Evolutionary conservation across 2,329 filamentous ascomycete species (phyloP).

Genomic region (Trichoderma brevicompactum): DNA sequence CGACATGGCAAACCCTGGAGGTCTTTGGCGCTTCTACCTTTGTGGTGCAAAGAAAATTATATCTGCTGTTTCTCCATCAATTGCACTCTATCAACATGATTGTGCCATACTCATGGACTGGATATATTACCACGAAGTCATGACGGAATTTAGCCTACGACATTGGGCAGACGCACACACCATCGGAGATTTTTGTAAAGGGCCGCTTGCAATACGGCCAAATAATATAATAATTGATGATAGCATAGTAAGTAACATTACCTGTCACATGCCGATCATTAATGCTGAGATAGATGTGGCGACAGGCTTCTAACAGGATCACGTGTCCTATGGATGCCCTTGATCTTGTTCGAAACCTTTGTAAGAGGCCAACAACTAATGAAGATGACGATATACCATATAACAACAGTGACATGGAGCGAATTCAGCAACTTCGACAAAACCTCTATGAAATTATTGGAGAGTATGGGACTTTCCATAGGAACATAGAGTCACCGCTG

Average conservation of each 20-base stretch:
- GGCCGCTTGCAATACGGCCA: conserved; percentile 14
- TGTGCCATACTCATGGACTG: conserved; percentile 23
- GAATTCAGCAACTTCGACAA: conserved; percentile 17
- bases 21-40: conserved; percentile 18
- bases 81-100: conserved; percentile 5
- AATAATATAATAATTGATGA: background rate
- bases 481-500: background rate
- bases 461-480: conserved; percentile 24
- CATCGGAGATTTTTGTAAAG: conserved; percentile 9
- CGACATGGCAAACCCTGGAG: conserved; percentile 7
- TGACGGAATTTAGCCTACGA: conserved; percentile 24
- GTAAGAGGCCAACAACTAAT: conserved; percentile 15
- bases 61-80: background rate
- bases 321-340: conserved; percentile 26
- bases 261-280: background rate
- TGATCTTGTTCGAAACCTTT: conserved; percentile 18
- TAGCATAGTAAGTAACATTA: background rate
- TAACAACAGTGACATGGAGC: conserved; percentile 17
- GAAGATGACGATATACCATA: background rate
- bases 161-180: conserved; percentile 23
- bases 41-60: conserved; percentile 29
- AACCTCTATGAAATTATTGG: conserved; percentile 13
- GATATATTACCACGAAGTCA: conserved; percentile 29
- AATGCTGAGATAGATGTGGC: background rate
- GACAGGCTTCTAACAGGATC: background rate